Evolutionary conservation across 768 basidiomycete species (phyloP), one percentile per base, ranked within the genome.

Genomic region (Nevesoporus exiguus): DNA sequence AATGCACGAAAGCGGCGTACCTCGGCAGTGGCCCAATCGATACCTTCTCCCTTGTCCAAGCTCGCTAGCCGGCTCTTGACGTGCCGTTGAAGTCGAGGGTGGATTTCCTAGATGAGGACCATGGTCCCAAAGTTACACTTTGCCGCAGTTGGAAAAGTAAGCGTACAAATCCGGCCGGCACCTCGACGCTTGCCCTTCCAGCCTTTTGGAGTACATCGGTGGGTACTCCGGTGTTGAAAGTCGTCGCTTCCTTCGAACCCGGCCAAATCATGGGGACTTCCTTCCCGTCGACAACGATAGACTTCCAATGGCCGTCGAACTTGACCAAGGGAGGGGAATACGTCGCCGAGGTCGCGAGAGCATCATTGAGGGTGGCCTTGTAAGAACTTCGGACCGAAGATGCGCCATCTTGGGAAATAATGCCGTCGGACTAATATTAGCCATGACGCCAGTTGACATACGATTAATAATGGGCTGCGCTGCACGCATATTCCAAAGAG

Each of bases 11-110:
- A 27, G 27, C 37, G 6, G 60, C 74, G 7, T 40, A 86, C 91
- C 76, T 97, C 94, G 5, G 91, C 93, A 40, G 90, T 91, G 0
- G 90, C 90, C 80, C 90, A 96, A 66, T 95, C 93, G 30, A 97
- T 70, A 1, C 87, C 88, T n/a, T 74, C 75, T 2, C 83, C 88
- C 31, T 73, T 75, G 47, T 88, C 82, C 19, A 94, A 69, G 43
- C 82, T 83, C 59, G 81, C 77, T n/a, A 93, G 60, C 5, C 93
- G 78, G 62, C 80, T 80, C 75, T 88, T 90, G 40, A 92, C 82
- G 61, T 94, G 93, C 7, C 93, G 72, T 51, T 85, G 82, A 44
- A 94, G 68, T 49, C 93, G 84, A 7, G 86, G 71, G 63, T 95
- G 93, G 30, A 93, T 81, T 60, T 87, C 85, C 90, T 92, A 61